Evolutionary conservation across 129 eudicot species (phyloP).

Genomic region (Lonicera japonica): DNA sequence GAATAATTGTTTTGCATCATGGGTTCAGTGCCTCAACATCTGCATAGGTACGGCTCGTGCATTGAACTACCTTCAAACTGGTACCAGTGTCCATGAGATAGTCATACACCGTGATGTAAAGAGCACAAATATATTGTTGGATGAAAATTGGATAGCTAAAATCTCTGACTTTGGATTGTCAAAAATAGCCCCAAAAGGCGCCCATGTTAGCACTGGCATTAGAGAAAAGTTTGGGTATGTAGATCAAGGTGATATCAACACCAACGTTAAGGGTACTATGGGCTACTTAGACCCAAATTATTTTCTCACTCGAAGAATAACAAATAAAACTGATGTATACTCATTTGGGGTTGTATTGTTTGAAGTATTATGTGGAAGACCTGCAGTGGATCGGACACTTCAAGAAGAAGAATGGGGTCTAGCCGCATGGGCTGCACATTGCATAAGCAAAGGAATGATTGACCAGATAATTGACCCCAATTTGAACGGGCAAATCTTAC

Average conservation of each 20-base stretch:
- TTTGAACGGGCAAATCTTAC: too few species aligned
- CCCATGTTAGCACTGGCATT: conserved; percentile 58
- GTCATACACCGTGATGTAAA: conserved; percentile 94
- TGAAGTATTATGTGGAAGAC: conserved; percentile 22
- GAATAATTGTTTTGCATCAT: conserved; percentile 28
- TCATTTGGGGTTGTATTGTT: too few species aligned
- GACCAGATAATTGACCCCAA: too few species aligned
- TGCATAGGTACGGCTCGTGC: conserved; percentile 94
- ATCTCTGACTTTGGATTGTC: conserved; percentile 96
- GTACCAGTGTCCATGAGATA: conserved; percentile 47
- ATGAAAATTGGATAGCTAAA: conserved; percentile 70
- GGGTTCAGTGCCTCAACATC: conserved; percentile 81
- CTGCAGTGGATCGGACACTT: conserved; percentile 1
- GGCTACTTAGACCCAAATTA: conserved; percentile 14
- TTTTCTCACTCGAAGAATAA: conserved; percentile 12
- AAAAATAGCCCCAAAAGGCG: conserved; percentile 57
- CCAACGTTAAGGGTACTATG: too few species aligned
- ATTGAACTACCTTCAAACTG: conserved; percentile 86
- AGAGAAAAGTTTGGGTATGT: too few species aligned
- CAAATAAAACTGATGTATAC: conserved; percentile 25
- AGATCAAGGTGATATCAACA: too few species aligned
- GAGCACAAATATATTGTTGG: conserved; percentile 75
- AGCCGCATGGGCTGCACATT: too few species aligned
- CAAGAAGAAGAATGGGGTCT: too few species aligned
- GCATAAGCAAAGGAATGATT: too few species aligned